Evolutionary conservation across 176 grass and related monocot species (phyloP).

Genomic region (Oryza coarctata): DNA sequence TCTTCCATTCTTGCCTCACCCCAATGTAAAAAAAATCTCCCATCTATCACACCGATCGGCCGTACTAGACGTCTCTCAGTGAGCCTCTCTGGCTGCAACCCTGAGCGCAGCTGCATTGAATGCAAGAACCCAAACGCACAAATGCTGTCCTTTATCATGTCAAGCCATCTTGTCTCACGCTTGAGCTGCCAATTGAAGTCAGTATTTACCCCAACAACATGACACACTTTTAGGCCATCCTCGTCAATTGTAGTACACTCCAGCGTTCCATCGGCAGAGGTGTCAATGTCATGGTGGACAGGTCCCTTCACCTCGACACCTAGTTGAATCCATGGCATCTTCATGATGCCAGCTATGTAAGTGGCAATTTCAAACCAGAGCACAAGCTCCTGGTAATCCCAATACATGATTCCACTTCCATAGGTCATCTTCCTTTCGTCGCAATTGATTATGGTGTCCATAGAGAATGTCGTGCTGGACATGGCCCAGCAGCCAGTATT

Average conservation of each 20-base stretch:
- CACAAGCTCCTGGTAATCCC: not conserved
- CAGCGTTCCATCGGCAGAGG: not conserved
- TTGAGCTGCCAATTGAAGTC: not conserved
- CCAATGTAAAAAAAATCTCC: slow-evolving; percentile 2
- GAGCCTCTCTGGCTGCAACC: not conserved
- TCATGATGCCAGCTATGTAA: not conserved
- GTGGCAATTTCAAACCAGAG: slow-evolving; percentile 2
- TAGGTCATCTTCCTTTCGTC: not conserved
- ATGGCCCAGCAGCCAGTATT: not conserved
- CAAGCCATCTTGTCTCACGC: not conserved
- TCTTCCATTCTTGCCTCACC: not conserved
- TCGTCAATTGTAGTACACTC: not conserved
- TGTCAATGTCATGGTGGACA: not conserved
- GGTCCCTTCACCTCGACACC: not conserved
- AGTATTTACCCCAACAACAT: not conserved
- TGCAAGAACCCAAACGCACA: not conserved
- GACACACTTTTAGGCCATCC: not conserved
- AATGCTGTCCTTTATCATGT: not conserved
- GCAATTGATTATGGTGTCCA: not conserved
- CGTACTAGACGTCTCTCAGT: not conserved
- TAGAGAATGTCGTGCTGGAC: not conserved
- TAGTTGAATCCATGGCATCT: not conserved
- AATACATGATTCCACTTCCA: not conserved
- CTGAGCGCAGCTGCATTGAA: slow-evolving; percentile 14
- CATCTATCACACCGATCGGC: not conserved